A percentile compares a stretch with the other conserved stretches of the same genome.
phyloP scores from a whole-genome alignment of 2,329 filamentous ascomycete species.

The Lomentospora prolificans region DNA sequence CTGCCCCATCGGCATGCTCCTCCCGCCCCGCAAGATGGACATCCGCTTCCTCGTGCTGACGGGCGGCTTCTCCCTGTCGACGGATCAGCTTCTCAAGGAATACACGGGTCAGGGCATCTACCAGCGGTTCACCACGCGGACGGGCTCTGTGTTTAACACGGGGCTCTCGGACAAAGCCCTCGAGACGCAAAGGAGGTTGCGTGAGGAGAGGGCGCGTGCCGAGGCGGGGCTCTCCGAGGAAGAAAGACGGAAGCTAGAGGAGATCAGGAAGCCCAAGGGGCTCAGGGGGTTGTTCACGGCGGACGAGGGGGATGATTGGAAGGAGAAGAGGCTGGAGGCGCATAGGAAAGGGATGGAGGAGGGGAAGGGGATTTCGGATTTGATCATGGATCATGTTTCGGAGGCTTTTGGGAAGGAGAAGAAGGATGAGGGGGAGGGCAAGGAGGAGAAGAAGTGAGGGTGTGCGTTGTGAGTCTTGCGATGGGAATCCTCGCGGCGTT shows the following conservation, averaged over 20 bases:
- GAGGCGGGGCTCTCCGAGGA: conserved; percentile 22
- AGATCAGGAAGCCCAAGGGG: conserved; percentile 18
- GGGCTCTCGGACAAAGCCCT: conserved; percentile 47
- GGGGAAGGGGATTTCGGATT: conserved; percentile 44
- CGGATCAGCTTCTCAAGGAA: conserved; percentile 46
- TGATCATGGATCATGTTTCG: conserved; percentile 47
- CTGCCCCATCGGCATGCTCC: conserved; percentile 35
- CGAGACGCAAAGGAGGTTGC: conserved; percentile 35
- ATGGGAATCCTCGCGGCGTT: no score
- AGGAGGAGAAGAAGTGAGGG: conserved; percentile 18
- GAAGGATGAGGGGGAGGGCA: conserved; percentile 17
- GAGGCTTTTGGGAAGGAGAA: conserved; percentile 34
- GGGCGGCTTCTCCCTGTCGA: conserved; percentile 39
- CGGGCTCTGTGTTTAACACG: conserved; percentile 27
- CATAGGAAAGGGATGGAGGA: conserved; percentile 44
- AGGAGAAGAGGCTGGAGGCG: conserved; percentile 38
- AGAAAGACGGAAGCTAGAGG: conserved; percentile 19
- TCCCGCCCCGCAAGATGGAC: conserved; percentile 43
- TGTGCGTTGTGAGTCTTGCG: conserved; percentile 5
- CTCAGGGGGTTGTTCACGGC: conserved; percentile 50
- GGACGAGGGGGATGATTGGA: conserved; percentile 43
- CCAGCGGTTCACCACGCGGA: conserved; percentile 33
- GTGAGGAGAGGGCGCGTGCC: conserved; percentile 31
- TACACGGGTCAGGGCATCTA: conserved; percentile 45
- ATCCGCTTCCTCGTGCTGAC: conserved; percentile 40